phyloP scores from a whole-genome alignment of 768 basidiomycete genomes.

The Amanita muscaria region DNA sequence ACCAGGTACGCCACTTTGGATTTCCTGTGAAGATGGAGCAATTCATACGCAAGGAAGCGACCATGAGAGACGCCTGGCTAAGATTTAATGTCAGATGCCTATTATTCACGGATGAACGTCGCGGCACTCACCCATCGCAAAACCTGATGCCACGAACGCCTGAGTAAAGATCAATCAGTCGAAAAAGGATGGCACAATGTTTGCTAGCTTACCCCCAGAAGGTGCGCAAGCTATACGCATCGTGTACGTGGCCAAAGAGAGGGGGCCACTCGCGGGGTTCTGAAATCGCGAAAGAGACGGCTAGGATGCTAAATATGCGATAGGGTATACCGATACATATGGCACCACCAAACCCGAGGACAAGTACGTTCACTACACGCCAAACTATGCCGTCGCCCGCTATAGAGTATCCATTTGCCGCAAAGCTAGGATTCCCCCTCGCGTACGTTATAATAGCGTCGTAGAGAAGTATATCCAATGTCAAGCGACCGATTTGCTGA shows the following conservation, averaged over 20 bases:
- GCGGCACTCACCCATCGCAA: slow-evolving; percentile 16
- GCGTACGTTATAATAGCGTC: slow-evolving; percentile 15
- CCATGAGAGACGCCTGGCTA: slow-evolving; percentile 7
- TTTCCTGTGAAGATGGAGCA: slow-evolving; percentile 8
- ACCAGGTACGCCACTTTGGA: slow-evolving; percentile 11
- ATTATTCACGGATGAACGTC: too few species aligned
- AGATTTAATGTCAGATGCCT: not conserved
- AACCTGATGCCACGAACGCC: slow-evolving; percentile 19
- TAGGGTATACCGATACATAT: slow-evolving; percentile 6
- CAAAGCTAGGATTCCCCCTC: slow-evolving; percentile 8
- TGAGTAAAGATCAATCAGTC: slow-evolving; percentile 4
- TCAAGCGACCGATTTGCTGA: slow-evolving; percentile 1
- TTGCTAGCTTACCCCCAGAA: too few species aligned
- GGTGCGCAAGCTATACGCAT: slow-evolving; percentile 15
- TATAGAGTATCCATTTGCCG: slow-evolving; percentile 9
- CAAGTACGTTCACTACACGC: slow-evolving; percentile 12
- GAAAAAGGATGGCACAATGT: too few species aligned
- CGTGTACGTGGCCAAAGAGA: slow-evolving; percentile 14
- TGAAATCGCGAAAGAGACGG: slow-evolving; percentile 12
- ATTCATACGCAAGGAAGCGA: slow-evolving; percentile 6
- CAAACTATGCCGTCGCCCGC: slow-evolving; percentile 9
- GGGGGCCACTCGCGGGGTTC: slow-evolving; percentile 17
- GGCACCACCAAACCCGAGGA: slow-evolving; percentile 12
- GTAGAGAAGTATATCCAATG: slow-evolving; percentile 13
- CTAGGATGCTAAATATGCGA: slow-evolving; percentile 9